Conservation (phyloP, 352 stramenopile species). For the Pythium sukuiense region DNA sequence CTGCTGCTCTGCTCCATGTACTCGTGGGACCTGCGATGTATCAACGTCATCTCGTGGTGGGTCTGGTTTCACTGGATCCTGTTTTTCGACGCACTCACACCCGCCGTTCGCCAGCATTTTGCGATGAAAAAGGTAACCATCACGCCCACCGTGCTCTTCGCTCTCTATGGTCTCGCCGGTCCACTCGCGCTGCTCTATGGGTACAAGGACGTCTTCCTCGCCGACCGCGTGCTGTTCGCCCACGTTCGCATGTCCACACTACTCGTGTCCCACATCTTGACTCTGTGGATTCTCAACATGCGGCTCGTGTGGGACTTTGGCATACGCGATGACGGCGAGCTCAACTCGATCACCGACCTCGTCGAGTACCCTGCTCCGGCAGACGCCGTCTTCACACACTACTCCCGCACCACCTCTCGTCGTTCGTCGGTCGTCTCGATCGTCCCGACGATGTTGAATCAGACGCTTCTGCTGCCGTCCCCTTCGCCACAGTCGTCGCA, state of each 20-base stretch:
- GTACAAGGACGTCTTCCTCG: slow-evolving; percentile 22
- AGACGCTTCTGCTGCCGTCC: background rate
- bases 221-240: slow-evolving; percentile 10
- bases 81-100: slow-evolving; percentile 46
- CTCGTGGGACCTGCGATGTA: slow-evolving; percentile 31
- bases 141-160: slow-evolving; percentile 22
- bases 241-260: slow-evolving; percentile 17
- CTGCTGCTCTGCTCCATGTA: slow-evolving; percentile 36
- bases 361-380: slow-evolving; percentile 27
- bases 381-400: background rate
- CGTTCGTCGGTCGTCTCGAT: background rate
- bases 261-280: slow-evolving; percentile 28
- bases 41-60: slow-evolving; percentile 42
- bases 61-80: slow-evolving; percentile 56
- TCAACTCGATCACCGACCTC: slow-evolving; percentile 31
- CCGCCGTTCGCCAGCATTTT: slow-evolving; percentile 27
- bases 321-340: slow-evolving; percentile 26
- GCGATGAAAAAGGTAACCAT: slow-evolving; percentile 28
- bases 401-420: background rate
- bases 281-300: slow-evolving; percentile 30
- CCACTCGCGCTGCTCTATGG: slow-evolving; percentile 31
- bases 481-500: background rate
- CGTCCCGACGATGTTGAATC: background rate
- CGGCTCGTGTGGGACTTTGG: slow-evolving; percentile 37
- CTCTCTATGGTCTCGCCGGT: slow-evolving; percentile 26